Percentiles rank a stretch among this genome's conserved stretches.
phyloP scores from a whole-genome alignment of 1,284 basidiomycete genomes.

The Rhodotorula glutinis region DNA sequence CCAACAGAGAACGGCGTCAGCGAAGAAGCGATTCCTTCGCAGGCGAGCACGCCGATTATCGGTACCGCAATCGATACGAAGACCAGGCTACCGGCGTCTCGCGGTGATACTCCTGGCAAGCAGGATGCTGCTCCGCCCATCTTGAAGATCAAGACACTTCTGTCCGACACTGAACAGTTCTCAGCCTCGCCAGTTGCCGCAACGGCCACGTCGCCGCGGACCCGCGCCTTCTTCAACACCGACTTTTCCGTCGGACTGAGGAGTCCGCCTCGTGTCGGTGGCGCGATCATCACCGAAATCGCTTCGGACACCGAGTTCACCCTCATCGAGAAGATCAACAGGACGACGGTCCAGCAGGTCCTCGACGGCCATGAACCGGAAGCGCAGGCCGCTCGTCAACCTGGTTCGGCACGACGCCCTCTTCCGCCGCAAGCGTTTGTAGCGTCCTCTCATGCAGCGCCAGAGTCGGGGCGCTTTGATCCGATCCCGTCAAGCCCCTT shows the following conservation, averaged over 20 bases:
- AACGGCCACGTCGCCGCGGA: constrained; percentile 23
- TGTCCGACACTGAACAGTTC: constrained; percentile 5
- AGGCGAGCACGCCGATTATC: constrained; percentile 1
- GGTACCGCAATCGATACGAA: too few relatives aligned
- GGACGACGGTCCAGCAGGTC: not conserved
- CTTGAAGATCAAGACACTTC: constrained; percentile 12
- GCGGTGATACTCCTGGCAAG: too few relatives aligned
- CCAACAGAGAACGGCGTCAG: constrained; percentile 11
- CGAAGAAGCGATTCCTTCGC: constrained; percentile 6
- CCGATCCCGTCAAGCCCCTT: not conserved
- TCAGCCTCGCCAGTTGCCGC: constrained; percentile 13
- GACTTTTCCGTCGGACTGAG: not conserved
- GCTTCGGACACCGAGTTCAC: constrained; percentile 9
- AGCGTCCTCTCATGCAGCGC: not conserved
- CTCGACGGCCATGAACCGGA: too few relatives aligned
- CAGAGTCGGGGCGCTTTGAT: not conserved
- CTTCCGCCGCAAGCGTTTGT: not conserved
- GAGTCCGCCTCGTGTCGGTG: constrained; percentile 15
- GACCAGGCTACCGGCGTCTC: too few relatives aligned
- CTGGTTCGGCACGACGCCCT: not conserved
- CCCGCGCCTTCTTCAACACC: constrained; percentile 19
- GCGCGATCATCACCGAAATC: constrained; percentile 16
- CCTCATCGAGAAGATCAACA: not conserved
- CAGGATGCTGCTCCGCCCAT: not conserved
- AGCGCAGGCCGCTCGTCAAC: not conserved